Base-by-base conservation (phyloP, 2,329 filamentous ascomycete species). In the Aphanocladium album region DNA sequence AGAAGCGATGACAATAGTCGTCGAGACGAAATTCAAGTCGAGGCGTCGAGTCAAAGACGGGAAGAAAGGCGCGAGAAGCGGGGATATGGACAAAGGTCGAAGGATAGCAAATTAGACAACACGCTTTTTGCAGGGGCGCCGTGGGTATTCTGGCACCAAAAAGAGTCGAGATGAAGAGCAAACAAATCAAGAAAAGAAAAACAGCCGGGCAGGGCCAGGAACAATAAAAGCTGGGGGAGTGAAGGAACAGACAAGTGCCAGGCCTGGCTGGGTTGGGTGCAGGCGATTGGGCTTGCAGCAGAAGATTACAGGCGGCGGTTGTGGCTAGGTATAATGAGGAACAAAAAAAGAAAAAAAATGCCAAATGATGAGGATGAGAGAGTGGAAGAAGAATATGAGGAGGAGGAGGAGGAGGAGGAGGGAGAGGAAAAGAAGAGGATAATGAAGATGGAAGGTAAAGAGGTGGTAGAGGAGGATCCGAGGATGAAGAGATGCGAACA, bases 361-460 rank as follows among this genome's bases (percentile, higher is more conserved):
- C 37, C 30, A 23, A 37, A 41, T 33, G 17, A 43, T 27, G 49
- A 25, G 21, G 19, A 27, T 39, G 35, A 52, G n/a, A 37, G 47
- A 30, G 49, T 23, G 25, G 16, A 23, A 41, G 58, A 25, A 60
- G 45, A 56, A 47, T 23, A 60, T 17, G 62, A 58, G 63, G 61
- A 60, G 60, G 56, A 25, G 19, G 25, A 46, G 53, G 52, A 47
- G 35, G 50, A 61, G 50, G 41, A 60, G 47, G 60, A 58, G 59
- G 55, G 62, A 45, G 23, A 57, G 51, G 60, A 30, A 43, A 19
- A 43, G 61, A 50, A 60, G 64, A 52, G 51, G 39, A 41, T 51
- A 60, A 49, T 17, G 55, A 47, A 46, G 41, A 59, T 23, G 50
- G n/a, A 49, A 56, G 30, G 37, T 19, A 46, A 27, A 37, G 30